Percentiles rank a stretch among this genome's conserved stretches.
These are phyloP conservation scores for Auriculariales sp. DNA, from an alignment of 768 basidiomycete species.

Conservation along the genomic window DNA sequence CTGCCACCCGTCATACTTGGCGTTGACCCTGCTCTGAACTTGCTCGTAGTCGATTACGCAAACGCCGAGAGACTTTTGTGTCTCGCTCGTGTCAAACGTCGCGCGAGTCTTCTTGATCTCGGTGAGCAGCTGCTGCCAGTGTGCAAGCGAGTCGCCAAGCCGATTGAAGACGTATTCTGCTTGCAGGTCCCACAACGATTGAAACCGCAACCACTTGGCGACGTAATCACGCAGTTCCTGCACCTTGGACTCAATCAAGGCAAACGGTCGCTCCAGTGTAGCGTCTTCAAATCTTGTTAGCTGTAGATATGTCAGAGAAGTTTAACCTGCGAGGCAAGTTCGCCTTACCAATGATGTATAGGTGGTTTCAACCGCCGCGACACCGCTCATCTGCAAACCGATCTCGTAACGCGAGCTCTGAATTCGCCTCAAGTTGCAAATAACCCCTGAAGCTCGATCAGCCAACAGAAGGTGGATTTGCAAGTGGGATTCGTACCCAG, in stretches of 20 bases:
- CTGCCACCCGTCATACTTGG: slow-evolving; percentile 98
- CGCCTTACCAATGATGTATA: slow-evolving; percentile 66
- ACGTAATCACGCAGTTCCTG: slow-evolving; percentile 83
- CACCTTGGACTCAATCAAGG: slow-evolving; percentile 76
- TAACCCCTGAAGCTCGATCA: slow-evolving; percentile 38
- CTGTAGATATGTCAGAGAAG: slow-evolving; percentile 22
- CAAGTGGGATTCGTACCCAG: slow-evolving; percentile 33
- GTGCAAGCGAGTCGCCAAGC: slow-evolving; percentile 81
- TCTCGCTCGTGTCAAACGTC: slow-evolving; percentile 95
- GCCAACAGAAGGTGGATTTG: no score
- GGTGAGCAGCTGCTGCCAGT: slow-evolving; percentile 91
- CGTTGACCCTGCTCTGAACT: slow-evolving; percentile 92
- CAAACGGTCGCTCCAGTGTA: slow-evolving; percentile 68
- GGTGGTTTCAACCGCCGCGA: slow-evolving; percentile 47
- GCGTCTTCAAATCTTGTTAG: slow-evolving; percentile 59
- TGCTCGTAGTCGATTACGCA: slow-evolving; percentile 96
- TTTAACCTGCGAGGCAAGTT: not conserved
- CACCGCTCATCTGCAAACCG: slow-evolving; percentile 74
- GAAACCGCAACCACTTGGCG: slow-evolving; percentile 97
- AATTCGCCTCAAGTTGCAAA: slow-evolving; percentile 76
- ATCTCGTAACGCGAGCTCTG: slow-evolving; percentile 97
- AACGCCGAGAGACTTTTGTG: slow-evolving; percentile 80
- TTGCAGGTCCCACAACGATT: slow-evolving; percentile 96
- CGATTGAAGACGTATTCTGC: slow-evolving; percentile 92
- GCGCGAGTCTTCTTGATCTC: slow-evolving; percentile 95